Evolutionary conservation across 75 land plant genomes (phyloP).

Genomic region (Larix kaempferi): DNA sequence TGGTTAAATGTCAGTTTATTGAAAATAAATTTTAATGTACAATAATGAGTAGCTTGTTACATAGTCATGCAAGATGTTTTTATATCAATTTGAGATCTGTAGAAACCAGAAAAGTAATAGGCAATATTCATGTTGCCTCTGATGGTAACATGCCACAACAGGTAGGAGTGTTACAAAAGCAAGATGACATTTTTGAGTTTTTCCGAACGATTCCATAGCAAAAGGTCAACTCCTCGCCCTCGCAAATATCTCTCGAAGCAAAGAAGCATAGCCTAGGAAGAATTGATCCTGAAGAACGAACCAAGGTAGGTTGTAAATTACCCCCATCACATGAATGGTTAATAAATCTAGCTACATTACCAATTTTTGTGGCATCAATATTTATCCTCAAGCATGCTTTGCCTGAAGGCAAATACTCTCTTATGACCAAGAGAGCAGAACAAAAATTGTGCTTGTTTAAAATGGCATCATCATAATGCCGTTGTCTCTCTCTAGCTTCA

Average conservation of each 20-base stretch:
- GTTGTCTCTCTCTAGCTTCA: conserved; percentile 69
- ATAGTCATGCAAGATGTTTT: no score
- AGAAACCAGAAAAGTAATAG: no score
- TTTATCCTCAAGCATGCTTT: conserved; percentile 74
- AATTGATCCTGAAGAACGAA: conserved; percentile 63
- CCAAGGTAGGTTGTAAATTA: conserved; percentile 49
- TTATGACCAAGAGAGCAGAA: conserved; percentile 69
- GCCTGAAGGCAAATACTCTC: conserved; percentile 88
- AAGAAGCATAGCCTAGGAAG: conserved; percentile 81
- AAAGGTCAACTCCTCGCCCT: conserved; percentile 78
- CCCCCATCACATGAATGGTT: conserved; percentile 96
- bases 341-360: conserved; percentile 85
- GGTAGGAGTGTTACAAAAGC: conserved; percentile 63
- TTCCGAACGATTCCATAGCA: conserved; percentile 64
- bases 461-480: conserved; percentile 45
- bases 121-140: conserved; percentile 48
- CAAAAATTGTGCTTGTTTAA: conserved; percentile 15
- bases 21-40: no score
- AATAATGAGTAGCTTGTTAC: no score
- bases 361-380: conserved; percentile 81
- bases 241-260: conserved; percentile 57
- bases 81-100: no score
- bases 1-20: no score
- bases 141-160: conserved; percentile 81
- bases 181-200: conserved; percentile 26